A percentile compares a stretch with the other conserved stretches of the same genome.
These are phyloP conservation scores for Solanum bulbocastanum DNA, from an alignment of 257 asterid species.

Conservation along the genomic window DNA sequence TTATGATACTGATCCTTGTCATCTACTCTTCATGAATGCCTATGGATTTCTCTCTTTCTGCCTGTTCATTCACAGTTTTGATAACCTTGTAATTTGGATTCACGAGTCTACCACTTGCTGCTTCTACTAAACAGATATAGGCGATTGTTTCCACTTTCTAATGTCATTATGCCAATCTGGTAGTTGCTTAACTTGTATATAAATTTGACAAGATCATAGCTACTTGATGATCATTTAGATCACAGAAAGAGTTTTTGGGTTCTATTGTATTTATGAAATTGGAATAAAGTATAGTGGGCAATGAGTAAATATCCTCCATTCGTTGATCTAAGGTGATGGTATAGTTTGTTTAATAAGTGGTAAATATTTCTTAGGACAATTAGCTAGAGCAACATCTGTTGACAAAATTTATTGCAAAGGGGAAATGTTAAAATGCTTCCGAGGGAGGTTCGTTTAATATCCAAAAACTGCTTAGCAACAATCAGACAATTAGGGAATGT, in stretches of 20 bases:
- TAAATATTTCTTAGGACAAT: neutral
- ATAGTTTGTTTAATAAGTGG: neutral
- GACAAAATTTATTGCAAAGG: neutral
- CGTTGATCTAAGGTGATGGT: neutral
- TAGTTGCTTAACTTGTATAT: neutral
- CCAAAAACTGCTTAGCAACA: neutral
- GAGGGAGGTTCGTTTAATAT: neutral
- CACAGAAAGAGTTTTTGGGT: neutral
- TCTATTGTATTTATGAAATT: neutral
- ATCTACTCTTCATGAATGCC: neutral
- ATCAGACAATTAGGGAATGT: neutral
- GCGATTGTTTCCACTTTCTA: neutral
- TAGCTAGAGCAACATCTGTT: neutral
- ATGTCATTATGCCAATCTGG: neutral
- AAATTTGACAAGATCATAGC: neutral
- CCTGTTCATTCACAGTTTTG: neutral
- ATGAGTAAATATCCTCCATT: neutral
- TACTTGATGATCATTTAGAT: neutral
- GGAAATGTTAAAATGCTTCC: neutral
- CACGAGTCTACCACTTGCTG: neutral
- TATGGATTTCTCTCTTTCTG: neutral
- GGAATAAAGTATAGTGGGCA: neutral
- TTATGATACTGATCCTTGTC: neutral
- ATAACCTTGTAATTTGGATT: neutral
- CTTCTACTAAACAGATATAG: neutral